A percentile compares a stretch with the other conserved stretches of the same genome.
These are phyloP conservation scores for Aphelidium insulamus DNA, from an alignment of 371 early-diverging fungal species.

Conservation along the genomic window DNA sequence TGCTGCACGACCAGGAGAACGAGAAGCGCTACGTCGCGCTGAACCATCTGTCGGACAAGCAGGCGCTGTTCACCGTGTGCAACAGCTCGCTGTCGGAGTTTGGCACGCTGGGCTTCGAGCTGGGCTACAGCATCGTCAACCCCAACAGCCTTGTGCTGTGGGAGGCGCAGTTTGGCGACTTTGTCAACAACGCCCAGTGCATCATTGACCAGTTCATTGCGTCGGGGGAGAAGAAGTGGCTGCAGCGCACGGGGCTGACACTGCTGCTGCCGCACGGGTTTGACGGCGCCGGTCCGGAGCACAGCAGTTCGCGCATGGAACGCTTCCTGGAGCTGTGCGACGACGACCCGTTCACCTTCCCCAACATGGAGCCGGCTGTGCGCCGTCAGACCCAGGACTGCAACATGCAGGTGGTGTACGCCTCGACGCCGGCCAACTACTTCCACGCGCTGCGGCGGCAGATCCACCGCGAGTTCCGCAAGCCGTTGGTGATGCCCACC, in stretches of 20 bases:
- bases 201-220: constrained; percentile 92
- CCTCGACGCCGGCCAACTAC: constrained; percentile 84
- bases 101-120: constrained; percentile 86
- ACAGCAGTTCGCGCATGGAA: constrained; percentile 80
- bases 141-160: constrained; percentile 81
- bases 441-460: constrained; percentile 91
- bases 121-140: constrained; percentile 80
- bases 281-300: constrained; percentile 95
- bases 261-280: constrained; percentile 90
- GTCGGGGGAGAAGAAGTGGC: constrained; percentile 91
- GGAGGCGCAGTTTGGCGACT: constrained; percentile 97
- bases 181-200: constrained; percentile 86
- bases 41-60: constrained; percentile 55
- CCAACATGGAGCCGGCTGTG: constrained; percentile 46
- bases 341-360: constrained; percentile 73
- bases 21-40: constrained; percentile 46
- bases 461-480: constrained; percentile 87
- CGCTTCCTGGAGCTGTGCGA: constrained; percentile 84
- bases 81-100: constrained; percentile 92
- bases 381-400: constrained; percentile 84
- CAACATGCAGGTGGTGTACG: constrained; percentile 91
- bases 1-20: constrained; percentile 75
- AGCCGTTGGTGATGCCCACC: constrained; percentile 75
- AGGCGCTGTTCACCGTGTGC: constrained; percentile 63
- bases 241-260: constrained; percentile 75